Base-by-base conservation (phyloP, 768 basidiomycete genomes). In the Rhizopogon rudus region DNA sequence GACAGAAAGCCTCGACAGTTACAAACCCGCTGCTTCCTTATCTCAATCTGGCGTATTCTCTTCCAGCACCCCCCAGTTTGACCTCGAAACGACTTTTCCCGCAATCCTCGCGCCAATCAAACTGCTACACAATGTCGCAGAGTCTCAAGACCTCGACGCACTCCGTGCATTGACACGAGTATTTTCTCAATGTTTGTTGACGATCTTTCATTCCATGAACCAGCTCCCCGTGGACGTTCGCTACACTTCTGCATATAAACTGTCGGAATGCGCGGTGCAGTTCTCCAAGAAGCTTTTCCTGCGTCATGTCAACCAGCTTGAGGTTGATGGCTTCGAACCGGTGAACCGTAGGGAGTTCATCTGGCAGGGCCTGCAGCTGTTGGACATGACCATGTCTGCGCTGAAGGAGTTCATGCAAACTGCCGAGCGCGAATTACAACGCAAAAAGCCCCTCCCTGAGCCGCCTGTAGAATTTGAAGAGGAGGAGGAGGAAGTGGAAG, bases 31-130 rank as follows among this genome's bases (percentile, higher is more conserved):
- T 0, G 61, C 66, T 10, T 54, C 71, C 16, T 63, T 62, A 0
- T 67, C 20, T 20, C 20, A 20, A 2, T 20, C 71, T 5, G 41
- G 43, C 7, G 37, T 56, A 13, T 22, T 56, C 6, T 51, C 43
- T 31, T 6, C 20, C 48, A 35, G 29, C 5, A 12, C 51, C 45
- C 55, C 64, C 17, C 61, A 45, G 7, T 73, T 71, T 52, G 55
- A 68, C 40, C 63, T 76, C 20, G 68, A 71, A 25, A 65, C 55
- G 40, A 65, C 69, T 6, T 75, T 73, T 54, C 72, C 75, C 1
- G 71, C 73, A 1, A 71, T 77, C 51, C 45, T 73, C 50, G 54
- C 57, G 13, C 63, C 71, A 3, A 57, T 67, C 20, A 59, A 58
- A 0, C 60, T 68, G 50, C 67, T 77, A 45, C 64, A 56, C 49